Evolutionary conservation across 257 asterid genomes (phyloP).

Genomic region (Solanum clarkiae): DNA sequence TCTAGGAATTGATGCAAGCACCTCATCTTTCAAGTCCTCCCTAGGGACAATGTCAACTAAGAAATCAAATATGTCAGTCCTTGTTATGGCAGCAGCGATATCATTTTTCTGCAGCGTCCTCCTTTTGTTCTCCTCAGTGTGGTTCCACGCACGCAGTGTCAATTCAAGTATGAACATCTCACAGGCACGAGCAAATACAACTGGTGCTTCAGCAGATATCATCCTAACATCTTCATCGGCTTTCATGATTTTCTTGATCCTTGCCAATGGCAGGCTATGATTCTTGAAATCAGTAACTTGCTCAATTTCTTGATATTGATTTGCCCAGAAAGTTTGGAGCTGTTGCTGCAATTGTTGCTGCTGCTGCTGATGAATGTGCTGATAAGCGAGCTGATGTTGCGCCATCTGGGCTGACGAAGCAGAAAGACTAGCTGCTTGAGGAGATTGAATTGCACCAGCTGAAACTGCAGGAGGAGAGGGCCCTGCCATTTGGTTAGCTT

Average conservation of each 20-base stretch:
- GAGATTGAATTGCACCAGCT: constrained; percentile 46
- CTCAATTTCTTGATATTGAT: constrained; percentile 65
- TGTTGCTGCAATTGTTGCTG: constrained; percentile 87
- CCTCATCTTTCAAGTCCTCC: constrained; percentile 91
- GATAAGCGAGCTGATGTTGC: constrained; percentile 89
- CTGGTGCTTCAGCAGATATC: constrained; percentile 98
- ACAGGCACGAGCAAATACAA: constrained; percentile 87
- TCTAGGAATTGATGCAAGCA: constrained; percentile 84
- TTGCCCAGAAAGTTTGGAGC: constrained; percentile 76
- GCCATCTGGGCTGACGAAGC: constrained; percentile 77
- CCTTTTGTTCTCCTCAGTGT: constrained; percentile 96
- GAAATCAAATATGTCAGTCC: constrained; percentile 94
- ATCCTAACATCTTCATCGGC: constrained; percentile 91
- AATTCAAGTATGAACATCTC: constrained; percentile 98
- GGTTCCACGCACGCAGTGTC: constrained; percentile 87
- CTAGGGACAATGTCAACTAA: constrained; percentile 94
- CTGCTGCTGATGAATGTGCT: constrained; percentile 92
- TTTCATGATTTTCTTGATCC: constrained; percentile 96
- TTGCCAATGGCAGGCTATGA: constrained; percentile 88
- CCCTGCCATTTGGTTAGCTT: constrained; percentile 61
- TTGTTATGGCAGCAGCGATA: constrained; percentile 91
- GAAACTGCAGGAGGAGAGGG: constrained; percentile 39
- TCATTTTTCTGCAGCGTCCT: constrained; percentile 93
- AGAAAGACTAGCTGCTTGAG: constrained; percentile 64
- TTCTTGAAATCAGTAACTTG: constrained; percentile 81